Base-by-base conservation (phyloP, 371 early-diverging fungal species). In the Apophysomyces ossiformis region DNA sequence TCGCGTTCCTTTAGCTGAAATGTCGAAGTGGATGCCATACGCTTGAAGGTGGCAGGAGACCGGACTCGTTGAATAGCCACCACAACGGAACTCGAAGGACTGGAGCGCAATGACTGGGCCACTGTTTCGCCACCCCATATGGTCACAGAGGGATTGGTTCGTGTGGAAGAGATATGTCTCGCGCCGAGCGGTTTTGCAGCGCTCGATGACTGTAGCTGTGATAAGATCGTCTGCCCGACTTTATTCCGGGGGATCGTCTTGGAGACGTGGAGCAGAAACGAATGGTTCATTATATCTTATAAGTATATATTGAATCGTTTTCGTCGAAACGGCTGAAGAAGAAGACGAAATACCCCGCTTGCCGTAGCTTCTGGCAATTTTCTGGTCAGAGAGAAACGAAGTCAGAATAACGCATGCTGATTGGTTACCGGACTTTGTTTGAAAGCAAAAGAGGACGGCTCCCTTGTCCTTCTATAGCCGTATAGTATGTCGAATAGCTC, bases 231-330 rank as follows among this genome's bases (percentile, higher is more conserved):
- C 60, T 77, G 76, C 43, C 79, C 77, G 9, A 79, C 67, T 63
- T 75, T 75, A 7, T 75, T 72, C 4, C 84, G 77, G 43, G 84
- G 76, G 50, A 83, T 81, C 32, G 79, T 83, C 62, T 75, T 83
- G 44, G 84, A 77, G n/a, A 83, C 79, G 66, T 83, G 79, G 61
- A 83, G 70, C 36, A 83, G 73, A 66, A 81, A 78, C 8, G 81
- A 74, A 37, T 69, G 60, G 44, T 59, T 77, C 74, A 73, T 77
- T 63, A 37, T 66, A 47, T 13, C n/a, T 11, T 36, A 56, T 5
- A 32, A 50, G 50, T 21, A 50, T 50, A 26, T 26, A 26, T 26
- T 26, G 54, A 21, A 26, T 50, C 54, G 54, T 26, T 26, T 26
- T 26, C 32, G 32, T 26, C 32, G 2, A 26, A 50, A 16, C 54